These are phyloP conservation scores for Carex myosuroides DNA, from an alignment of 176 grass and related monocot species.

Conservation along the genomic window DNA sequence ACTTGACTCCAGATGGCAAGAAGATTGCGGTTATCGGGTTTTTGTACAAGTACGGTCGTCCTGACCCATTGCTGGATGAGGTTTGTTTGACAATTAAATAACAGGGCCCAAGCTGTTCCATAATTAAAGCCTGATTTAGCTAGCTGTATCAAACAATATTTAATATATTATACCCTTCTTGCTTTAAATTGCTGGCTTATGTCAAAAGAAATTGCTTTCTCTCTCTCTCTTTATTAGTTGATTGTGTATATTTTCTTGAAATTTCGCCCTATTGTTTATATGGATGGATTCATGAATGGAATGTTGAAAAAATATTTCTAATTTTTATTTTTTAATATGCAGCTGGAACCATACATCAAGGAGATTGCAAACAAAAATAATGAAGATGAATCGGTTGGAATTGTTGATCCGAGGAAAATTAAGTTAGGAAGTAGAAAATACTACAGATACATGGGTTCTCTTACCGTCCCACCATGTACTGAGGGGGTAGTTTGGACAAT, in stretches of 20 bases:
- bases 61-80: constrained; percentile 25
- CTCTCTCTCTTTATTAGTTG: not conserved
- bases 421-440: constrained; percentile 43
- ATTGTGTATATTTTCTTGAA: not conserved
- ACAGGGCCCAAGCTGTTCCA: not conserved
- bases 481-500: constrained; percentile 75
- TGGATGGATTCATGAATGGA: not conserved
- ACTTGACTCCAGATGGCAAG: constrained; percentile 30
- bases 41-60: constrained; percentile 33
- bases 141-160: not conserved
- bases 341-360: constrained; percentile 50
- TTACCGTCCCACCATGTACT: constrained; percentile 73
- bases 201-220: no score
- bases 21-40: constrained; percentile 46
- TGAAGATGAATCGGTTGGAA: constrained; percentile 24
- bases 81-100: constrained; percentile 13
- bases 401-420: constrained; percentile 36
- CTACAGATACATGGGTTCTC: constrained; percentile 80
- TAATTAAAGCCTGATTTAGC: not conserved
- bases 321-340: not conserved
- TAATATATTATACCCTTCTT: not conserved
- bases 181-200: not conserved
- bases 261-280: not conserved
- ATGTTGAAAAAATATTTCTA: no score
- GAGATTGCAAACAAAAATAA: constrained; percentile 27